A percentile compares a stretch with the other conserved stretches of the same genome.
phyloP scores from a whole-genome alignment of 2,329 filamentous ascomycete genomes.

The Zalaria sp. region DNA sequence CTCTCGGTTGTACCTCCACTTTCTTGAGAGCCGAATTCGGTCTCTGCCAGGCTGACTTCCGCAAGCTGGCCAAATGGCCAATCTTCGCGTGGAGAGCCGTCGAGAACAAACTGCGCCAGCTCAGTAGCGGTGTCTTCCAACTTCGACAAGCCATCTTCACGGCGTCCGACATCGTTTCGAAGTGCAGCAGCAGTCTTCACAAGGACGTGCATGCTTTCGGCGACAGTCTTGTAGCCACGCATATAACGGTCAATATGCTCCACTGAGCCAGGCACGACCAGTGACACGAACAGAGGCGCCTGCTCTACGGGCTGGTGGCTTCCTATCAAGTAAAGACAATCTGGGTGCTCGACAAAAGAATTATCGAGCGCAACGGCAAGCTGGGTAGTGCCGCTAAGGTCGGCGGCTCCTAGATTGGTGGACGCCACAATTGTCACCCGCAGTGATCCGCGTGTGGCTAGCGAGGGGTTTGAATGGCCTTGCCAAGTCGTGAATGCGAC shows the following conservation, averaged over 20 bases:
- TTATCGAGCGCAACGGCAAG: slow-evolving; percentile 3
- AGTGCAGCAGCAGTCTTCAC: slow-evolving; percentile 22
- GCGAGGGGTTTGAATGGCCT: slow-evolving; percentile 6
- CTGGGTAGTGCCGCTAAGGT: not conserved
- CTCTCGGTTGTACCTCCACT: too few species aligned
- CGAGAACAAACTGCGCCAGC: slow-evolving; percentile 12
- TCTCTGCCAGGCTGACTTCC: slow-evolving; percentile 2
- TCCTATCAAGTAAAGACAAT: not conserved
- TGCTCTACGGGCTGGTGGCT: not conserved
- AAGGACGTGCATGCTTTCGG: slow-evolving; percentile 19
- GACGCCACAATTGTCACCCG: slow-evolving; percentile 1
- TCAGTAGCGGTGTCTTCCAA: slow-evolving; percentile 14
- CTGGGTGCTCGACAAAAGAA: not conserved
- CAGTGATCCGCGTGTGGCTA: not conserved
- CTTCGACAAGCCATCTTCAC: slow-evolving; percentile 15
- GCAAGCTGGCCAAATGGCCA: slow-evolving; percentile 7
- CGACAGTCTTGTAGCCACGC: slow-evolving; percentile 9
- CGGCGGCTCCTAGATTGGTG: not conserved
- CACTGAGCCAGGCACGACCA: slow-evolving; percentile 26
- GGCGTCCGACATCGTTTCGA: slow-evolving; percentile 17
- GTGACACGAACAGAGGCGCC: slow-evolving; percentile 16
- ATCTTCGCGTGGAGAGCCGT: slow-evolving; percentile 3
- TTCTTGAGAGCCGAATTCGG: not conserved
- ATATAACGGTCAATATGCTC: slow-evolving; percentile 31
- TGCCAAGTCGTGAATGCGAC: slow-evolving; percentile 4